Evolutionary conservation across 345 rosid genomes (phyloP).

Genomic region (Syzygium grande): DNA sequence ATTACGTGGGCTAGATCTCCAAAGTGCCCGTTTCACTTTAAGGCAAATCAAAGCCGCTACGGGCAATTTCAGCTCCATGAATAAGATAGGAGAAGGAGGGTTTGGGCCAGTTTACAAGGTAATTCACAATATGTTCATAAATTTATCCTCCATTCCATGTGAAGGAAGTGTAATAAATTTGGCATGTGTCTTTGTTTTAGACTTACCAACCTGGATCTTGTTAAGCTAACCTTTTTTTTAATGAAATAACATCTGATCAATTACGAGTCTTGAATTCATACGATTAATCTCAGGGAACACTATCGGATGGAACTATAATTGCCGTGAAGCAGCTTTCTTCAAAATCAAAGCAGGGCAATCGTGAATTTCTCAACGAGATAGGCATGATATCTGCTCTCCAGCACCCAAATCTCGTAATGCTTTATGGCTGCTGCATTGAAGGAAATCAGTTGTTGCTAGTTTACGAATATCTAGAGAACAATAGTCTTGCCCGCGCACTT

Average conservation of each 20-base stretch:
- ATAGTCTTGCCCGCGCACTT: constrained; percentile 45
- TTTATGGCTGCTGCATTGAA: constrained; percentile 50
- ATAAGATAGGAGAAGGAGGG: constrained; percentile 96
- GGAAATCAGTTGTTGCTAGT: constrained; percentile 49
- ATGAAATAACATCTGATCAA: not conserved
- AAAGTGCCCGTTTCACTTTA: constrained; percentile 63
- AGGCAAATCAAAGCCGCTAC: constrained; percentile 74
- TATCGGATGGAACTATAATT: constrained; percentile 36
- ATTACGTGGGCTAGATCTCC: constrained; percentile 54
- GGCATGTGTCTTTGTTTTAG: accelerated
- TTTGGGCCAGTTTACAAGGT: constrained; percentile 85
- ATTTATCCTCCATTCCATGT: not conserved
- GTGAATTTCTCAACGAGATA: constrained; percentile 52
- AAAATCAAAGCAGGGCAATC: constrained; percentile 63
- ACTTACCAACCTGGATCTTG: not conserved
- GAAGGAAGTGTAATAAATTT: not conserved
- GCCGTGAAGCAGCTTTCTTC: constrained; percentile 65
- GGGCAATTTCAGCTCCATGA: constrained; percentile 49
- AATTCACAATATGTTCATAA: not conserved
- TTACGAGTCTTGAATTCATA: not conserved
- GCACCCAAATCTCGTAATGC: constrained; percentile 55
- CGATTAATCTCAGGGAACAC: constrained; percentile 24
- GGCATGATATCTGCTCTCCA: constrained; percentile 58
- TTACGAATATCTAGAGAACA: constrained; percentile 60
- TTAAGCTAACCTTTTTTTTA: not conserved